Evolutionary conservation across 1,284 basidiomycete species (phyloP), one percentile per base, ranked within the genome.

Genomic region (Salmacisia buchloeana): DNA sequence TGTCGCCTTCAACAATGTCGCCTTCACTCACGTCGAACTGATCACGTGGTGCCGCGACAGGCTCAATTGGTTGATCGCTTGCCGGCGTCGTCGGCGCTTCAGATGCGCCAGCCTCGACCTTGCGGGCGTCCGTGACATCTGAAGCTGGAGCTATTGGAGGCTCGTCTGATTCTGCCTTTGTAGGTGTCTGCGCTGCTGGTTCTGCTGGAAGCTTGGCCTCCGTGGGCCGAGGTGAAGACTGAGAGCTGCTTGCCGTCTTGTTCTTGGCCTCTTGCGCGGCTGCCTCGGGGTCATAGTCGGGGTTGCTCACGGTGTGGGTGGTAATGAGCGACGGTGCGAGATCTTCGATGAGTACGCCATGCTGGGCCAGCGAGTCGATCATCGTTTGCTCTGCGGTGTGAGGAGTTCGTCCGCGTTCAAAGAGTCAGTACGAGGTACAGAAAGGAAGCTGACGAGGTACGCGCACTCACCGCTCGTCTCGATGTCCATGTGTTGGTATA

Each of bases 401-500:
- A 39, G 34, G 35, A 23, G 2, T n/a, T 5, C 34, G 18, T 9
- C 10, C 1, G 18, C 21, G 21, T 31, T 15, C 21, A 15, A 12
- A 27, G 25, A 13, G 15, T 10, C n/a, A 35, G n/a, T 33, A 35
- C 23, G n/a, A 57, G 1, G 21, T 46, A 10, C 12, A 25, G 45
- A 10, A 43, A 5, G 18, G 25, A 29, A 23, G 27, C 4, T 6
- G 29, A 60, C 35, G 7, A 21, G 27, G 12, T 43, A 4, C 29
- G 3, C n/a, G 27, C 7, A 66, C 69, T 61, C 62, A 69, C 70
- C 76, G 34, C 65, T 61, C 13, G 62, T 58, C 38, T 79, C 77
- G 23, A 79, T 77, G 45, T 77, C 77, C 70, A 79, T 76, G 62
- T 79, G 77, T 64, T 78, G 75, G 58, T 74, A 79, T 49, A 79